Base-by-base conservation (phyloP, 176 grass and related monocot species). In the Oryza meyeriana region DNA sequence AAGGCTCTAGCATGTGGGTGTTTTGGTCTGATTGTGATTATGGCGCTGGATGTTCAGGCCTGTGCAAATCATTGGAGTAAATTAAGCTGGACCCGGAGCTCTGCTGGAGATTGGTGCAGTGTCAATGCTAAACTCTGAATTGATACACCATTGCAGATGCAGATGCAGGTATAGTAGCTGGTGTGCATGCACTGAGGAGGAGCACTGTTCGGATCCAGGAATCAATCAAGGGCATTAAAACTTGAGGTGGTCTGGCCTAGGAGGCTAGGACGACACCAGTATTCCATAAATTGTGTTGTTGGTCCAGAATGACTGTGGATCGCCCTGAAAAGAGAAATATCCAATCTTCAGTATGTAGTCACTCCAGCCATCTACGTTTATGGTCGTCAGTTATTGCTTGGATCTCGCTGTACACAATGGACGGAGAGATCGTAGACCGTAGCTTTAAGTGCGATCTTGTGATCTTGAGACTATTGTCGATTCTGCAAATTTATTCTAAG, bases 51-150 rank as follows among this genome's bases (percentile, higher is more conserved):
- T 84, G 72, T 61, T 69, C 82, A 84, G 72, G 11, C 41, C 16
- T 58, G 29, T n/a, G 0, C 71, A 39, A 65, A 39, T 76, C 24
- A 50, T 75, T 50, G 57, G 69, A 65, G 82, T 9, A 11, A 33
- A 55, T 35, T 42, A 73, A 64, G 70, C 47, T 41, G 82, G 74
- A 78, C 65, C 50, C 16, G 28, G 38, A 22, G 28, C 52, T 78
- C 34, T 63, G 64, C 48, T 70, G 64, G 55, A 82, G 52, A 28
- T 55, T 61, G 83, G 83, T 78, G 29, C 35, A 25, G 38, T 45
- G 66, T 85, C 78, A 30, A 78, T 71, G 69, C 62, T 41, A 17
- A 17, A 24, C 75, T 63, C 34, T 85, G 28, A 78, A 85, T 78
- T 28, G 22, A 17, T 22, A 64, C 10, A 64, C 25, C 32, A 31